A percentile compares a stretch with the other conserved stretches of the same genome.
These are phyloP conservation scores for Corrigiola litoralis DNA, from an alignment of 179 eudicot species.

Conservation along the genomic window DNA sequence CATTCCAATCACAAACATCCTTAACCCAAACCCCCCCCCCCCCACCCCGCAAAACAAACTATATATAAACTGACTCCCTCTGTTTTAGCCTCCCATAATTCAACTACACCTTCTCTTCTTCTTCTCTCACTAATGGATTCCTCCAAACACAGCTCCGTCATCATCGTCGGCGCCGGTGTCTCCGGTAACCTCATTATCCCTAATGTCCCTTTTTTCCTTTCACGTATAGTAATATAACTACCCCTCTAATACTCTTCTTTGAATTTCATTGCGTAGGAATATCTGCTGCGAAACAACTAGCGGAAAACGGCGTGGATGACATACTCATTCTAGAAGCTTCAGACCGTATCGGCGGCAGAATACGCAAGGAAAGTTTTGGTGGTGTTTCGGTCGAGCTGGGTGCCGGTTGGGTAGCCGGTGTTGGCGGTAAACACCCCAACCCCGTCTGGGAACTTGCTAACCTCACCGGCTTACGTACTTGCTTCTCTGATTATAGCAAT, in stretches of 20 bases:
- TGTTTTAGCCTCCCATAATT: conserved; percentile 1
- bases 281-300: conserved; percentile 67
- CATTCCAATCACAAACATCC: neutral
- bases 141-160: conserved; percentile 51
- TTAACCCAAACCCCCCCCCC: neutral
- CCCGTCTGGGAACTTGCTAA: conserved; percentile 79
- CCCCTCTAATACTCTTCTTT: neutral
- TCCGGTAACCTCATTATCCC: conserved; percentile 43
- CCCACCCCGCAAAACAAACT: neutral
- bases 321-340: conserved; percentile 76
- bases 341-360: conserved; percentile 72
- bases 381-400: conserved; percentile 82
- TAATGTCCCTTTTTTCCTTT: neutral
- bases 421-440: conserved; percentile 63
- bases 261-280: conserved; percentile 33
- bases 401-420: conserved; percentile 95
- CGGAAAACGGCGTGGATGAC: conserved; percentile 74
- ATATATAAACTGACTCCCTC: conserved; percentile 35
- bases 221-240: neutral
- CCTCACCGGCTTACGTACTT: conserved; percentile 54
- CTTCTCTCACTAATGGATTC: conserved; percentile 47
- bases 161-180: conserved; percentile 85
- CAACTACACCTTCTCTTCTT: neutral
- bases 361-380: conserved; percentile 55
- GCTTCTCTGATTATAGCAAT: conserved; percentile 79